phyloP scores from a whole-genome alignment of 1,284 basidiomycete species.

The Ganoderma sinense region DNA sequence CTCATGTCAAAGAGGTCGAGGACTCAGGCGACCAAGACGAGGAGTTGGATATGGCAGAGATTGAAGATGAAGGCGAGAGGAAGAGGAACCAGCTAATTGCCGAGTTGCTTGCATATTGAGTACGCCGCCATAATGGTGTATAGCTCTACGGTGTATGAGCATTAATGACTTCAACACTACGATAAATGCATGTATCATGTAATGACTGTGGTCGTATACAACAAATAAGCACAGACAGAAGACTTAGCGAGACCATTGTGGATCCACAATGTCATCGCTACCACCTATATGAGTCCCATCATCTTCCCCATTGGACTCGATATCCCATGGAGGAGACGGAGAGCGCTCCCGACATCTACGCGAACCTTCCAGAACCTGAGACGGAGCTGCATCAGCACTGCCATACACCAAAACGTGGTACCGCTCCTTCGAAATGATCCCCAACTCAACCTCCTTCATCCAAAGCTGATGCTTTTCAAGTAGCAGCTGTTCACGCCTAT shows the following conservation, averaged over 20 bases:
- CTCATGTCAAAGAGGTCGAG: background rate
- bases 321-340: background rate
- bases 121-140: background rate
- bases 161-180: too few species aligned
- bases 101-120: background rate
- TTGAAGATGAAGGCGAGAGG: background rate
- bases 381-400: background rate
- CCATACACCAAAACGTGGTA: background rate
- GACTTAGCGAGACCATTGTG: background rate
- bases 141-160: background rate
- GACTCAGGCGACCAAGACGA: background rate
- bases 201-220: too few species aligned
- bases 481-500: background rate
- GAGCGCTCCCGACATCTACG: too few species aligned
- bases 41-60: background rate
- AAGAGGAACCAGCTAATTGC: background rate
- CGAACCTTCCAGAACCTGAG: too few species aligned
- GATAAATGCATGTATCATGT: too few species aligned
- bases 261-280: background rate
- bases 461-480: background rate
- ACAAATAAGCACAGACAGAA: too few species aligned
- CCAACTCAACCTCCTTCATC: background rate
- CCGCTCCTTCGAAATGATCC: background rate
- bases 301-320: background rate
- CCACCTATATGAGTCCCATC: background rate